These are phyloP conservation scores for Solanum aculeatissimum DNA, from an alignment of 305 asterid genomes.

Conservation along the genomic window DNA sequence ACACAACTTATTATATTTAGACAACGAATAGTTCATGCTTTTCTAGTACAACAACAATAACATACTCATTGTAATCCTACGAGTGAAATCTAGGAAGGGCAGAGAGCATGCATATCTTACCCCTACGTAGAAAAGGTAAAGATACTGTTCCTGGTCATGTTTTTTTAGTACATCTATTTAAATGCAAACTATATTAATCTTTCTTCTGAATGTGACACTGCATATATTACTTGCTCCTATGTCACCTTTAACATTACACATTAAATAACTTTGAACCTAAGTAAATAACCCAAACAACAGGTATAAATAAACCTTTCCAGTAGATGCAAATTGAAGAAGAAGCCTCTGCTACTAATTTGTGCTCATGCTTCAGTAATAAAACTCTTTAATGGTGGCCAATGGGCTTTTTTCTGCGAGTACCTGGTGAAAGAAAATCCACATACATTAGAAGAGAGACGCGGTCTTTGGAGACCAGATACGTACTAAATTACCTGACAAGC, in stretches of 20 bases:
- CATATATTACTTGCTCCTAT: background rate
- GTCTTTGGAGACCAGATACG: background rate
- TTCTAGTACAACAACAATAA: background rate
- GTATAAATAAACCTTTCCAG: background rate
- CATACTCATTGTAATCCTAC: background rate
- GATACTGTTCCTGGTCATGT: background rate
- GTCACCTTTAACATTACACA: background rate
- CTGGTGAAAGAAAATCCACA: background rate
- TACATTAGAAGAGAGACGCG: background rate
- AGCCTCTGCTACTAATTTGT: background rate
- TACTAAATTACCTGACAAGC: background rate
- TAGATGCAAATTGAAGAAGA: background rate
- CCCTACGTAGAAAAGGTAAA: background rate
- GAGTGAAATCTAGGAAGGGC: background rate
- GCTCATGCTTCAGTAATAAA: background rate
- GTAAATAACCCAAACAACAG: background rate
- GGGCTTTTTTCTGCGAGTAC: background rate
- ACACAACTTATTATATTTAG: background rate
- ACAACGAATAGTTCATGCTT: background rate
- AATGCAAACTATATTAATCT: background rate
- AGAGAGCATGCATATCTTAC: background rate
- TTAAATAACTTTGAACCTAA: background rate
- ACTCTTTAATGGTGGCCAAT: background rate
- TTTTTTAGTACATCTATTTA: background rate
- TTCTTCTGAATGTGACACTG: background rate